Base-by-base conservation (phyloP, 2,329 filamentous ascomycete species). In the Penicillium hesseltinei region DNA sequence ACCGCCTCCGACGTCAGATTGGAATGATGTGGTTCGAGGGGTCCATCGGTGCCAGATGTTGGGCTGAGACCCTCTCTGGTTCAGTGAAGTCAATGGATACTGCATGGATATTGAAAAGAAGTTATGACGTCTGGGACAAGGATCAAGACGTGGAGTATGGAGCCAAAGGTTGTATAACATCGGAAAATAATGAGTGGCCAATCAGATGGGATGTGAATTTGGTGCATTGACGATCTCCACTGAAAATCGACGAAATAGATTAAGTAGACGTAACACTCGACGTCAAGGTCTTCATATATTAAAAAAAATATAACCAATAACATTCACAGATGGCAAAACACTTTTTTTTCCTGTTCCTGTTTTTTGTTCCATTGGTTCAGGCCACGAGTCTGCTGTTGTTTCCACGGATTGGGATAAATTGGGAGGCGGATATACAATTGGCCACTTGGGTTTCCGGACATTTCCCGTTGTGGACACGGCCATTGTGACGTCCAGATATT, bases 1-100 rank as follows among this genome's bases (percentile, higher is more conserved):
- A 27, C 60, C 59, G 67, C 66, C 66, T 67, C 62, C 62, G 65
- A 69, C 66, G 67, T 69, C 67, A 69, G 66, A 59, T 45, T 51
- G n/a, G 29, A 43, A 50, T 10, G 15, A 8, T 19, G 17, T 17
- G 25, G 40, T 50, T 11, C 17, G 17, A 33, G 19, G 21, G 50
- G 17, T 53, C 39, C 39, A 43, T 38, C 10, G 9, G 21, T 35
- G 21, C 35, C 35, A 54, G 33, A n/a, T 6, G n/a, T 40, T 31
- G 29, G 29, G 29, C 10, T 11, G 10, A 31, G 29, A 31, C 29
- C 4, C 29, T 31, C 29, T 11, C 29, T 31, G 29, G 10, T 31
- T 4, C 27, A 29, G 10, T 11, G 23, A 31, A 25, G 17, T 31
- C 17, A 19, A 29, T 10, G 31, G 23, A 13, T 25, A 40, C 45